Percentiles rank a stretch among this genome's conserved stretches.
These are phyloP conservation scores for Neonectria magnoliae DNA, from an alignment of 2,329 filamentous ascomycete genomes.

Conservation along the genomic window DNA sequence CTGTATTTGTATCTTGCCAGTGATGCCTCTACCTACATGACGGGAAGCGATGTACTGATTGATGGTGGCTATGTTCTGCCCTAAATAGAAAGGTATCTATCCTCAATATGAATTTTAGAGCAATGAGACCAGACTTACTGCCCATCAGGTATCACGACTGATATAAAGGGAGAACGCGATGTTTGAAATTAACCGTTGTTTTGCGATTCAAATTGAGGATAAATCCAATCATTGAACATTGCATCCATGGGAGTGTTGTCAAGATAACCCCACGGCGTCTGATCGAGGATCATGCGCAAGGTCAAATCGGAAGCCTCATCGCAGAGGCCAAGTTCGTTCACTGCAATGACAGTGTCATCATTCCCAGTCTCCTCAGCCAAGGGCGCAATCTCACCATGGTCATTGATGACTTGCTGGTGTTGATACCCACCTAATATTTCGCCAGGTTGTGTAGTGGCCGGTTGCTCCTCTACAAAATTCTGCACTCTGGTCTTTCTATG, in stretches of 20 bases:
- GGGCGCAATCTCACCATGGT: neutral
- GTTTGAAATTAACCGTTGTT: neutral
- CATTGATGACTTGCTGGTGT: slow-evolving; percentile 1
- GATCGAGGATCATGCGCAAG: slow-evolving; percentile 18
- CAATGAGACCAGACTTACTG: neutral
- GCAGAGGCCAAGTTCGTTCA: slow-evolving; percentile 14
- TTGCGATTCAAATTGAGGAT: slow-evolving; percentile 20
- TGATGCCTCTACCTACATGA: slow-evolving; percentile 60
- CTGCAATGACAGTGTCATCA: neutral
- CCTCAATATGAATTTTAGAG: neutral
- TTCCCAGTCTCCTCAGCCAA: neutral
- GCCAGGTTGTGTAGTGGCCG: neutral
- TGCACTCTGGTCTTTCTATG: neutral
- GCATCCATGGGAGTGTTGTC: slow-evolving; percentile 22
- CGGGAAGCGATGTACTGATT: slow-evolving; percentile 60
- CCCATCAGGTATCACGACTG: no score
- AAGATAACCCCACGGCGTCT: slow-evolving; percentile 18
- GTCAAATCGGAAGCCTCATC: slow-evolving; percentile 17
- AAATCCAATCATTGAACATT: slow-evolving; percentile 21
- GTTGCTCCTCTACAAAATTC: neutral
- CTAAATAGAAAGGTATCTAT: slow-evolving; percentile 1
- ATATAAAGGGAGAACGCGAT: neutral
- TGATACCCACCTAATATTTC: neutral
- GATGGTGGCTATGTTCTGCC: slow-evolving; percentile 52
- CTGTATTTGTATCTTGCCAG: slow-evolving; percentile 61